Evolutionary conservation across 192 early-diverging fungal genomes (phyloP), one percentile per base, ranked within the genome.

Genomic region (Gonapodya sp.): DNA sequence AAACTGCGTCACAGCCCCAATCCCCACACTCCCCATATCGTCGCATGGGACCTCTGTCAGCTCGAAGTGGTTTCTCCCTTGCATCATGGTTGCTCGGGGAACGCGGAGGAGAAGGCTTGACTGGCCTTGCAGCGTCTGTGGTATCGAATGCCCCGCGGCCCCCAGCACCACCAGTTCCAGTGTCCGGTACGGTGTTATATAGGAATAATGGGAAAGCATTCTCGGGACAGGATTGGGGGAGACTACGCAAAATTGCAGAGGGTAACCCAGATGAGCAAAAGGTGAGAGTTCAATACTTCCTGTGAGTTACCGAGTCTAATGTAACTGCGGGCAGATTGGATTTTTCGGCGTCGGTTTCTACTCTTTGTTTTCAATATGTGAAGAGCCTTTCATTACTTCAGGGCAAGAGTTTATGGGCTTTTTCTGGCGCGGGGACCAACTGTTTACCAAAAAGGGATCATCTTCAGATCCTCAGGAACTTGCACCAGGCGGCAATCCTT

Each of bases 131-230:
- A 34, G 35, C 34, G 73, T 35, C 36, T 34, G 36, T 73, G n/a
- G 34, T 64, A 8, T 64, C 46, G 84, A 31, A 16, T 78, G 84
- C 30, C 84, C 85, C 30, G 31, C n/a, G n/a, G n/a, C n/a, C n/a
- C n/a, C n/a, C n/a, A n/a, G 75, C 75, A 16, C 34, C 75, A 16
- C 75, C 75, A 2, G 18, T 34, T 2, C 75, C 75, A 77, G 24
- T 64, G 46, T 64, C 46, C 8, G 46, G 46, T 31, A 80, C 87
- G 24, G 82, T 89, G 2, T 80, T 87, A 1, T 95, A 95, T 82
- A 89, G 91, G 82, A 97, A 97, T 84, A 94, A 97, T 82, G 95
- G 95, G 0, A 88, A 92, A 80, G 85, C 91, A 18, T 97, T 97
- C 84, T 81, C 88, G 30, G 87, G 89, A 18, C 93, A 94, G 72